Conservation (phyloP, 306 rosid genomes). For the Herpetospermum pedunculosum region DNA sequence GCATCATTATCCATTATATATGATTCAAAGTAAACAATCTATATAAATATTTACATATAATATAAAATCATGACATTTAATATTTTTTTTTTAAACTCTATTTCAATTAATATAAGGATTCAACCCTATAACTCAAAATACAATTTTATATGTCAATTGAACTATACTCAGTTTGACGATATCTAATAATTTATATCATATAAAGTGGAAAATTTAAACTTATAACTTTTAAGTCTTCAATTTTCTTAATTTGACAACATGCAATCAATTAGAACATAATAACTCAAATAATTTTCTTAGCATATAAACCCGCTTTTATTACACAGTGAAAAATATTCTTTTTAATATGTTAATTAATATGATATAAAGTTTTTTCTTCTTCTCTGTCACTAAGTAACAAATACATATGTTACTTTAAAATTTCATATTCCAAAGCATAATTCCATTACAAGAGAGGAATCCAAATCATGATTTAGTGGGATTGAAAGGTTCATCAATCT, state of each 20-base stretch:
- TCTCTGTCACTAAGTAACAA: neutral
- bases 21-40: no score
- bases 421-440: slow-evolving; percentile 7
- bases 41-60: neutral
- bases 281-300: neutral
- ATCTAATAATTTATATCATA: no score
- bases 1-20: neutral
- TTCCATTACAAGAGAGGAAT: neutral
- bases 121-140: no score
- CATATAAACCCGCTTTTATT: neutral
- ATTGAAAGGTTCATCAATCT: slow-evolving; percentile 6
- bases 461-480: slow-evolving; percentile 7
- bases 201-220: no score
- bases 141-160: no score
- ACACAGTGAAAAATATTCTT: neutral
- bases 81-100: neutral
- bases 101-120: no score
- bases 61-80: neutral
- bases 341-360: neutral
- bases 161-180: no score
- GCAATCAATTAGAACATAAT: neutral
- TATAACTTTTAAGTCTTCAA: no score
- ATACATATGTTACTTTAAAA: slow-evolving; percentile 6
- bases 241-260: no score
- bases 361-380: neutral